Percentiles rank a stretch among this genome's conserved stretches.
Conservation (phyloP, 148 eudicot species). For the Cornus controversa region DNA sequence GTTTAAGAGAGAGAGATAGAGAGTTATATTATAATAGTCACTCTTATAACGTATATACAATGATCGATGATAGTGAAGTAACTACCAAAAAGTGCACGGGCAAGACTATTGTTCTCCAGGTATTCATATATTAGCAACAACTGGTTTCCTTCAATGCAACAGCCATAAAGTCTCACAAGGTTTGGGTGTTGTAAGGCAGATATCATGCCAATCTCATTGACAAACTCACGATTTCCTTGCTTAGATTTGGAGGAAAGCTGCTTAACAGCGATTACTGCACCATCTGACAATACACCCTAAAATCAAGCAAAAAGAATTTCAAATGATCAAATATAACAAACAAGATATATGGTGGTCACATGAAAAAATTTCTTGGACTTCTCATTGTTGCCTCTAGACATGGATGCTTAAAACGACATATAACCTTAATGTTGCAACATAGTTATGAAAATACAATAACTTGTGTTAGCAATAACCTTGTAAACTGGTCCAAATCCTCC, state of each 20-base stretch:
- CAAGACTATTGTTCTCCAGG: no score
- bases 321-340: background rate
- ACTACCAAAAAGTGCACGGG: conserved; percentile 74
- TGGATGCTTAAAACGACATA: background rate
- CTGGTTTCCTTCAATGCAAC: no score
- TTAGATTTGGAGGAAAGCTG: conserved; percentile 87
- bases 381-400: background rate
- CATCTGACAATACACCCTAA: conserved; percentile 76
- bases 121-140: no score
- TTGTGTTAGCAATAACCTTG: conserved; percentile 45
- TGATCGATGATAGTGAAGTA: background rate
- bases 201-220: no score
- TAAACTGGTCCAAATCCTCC: conserved; percentile 96
- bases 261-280: conserved; percentile 76
- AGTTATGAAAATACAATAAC: background rate
- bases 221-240: no score
- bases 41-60: background rate
- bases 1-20: background rate
- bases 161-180: no score
- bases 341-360: background rate
- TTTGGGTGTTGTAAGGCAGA: no score
- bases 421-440: background rate
- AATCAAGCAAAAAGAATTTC: conserved; percentile 6
- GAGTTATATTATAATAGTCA: background rate
- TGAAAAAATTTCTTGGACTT: background rate